Conservation (phyloP, 805 yeast genomes). For the Metschnikowia peoriensis region DNA sequence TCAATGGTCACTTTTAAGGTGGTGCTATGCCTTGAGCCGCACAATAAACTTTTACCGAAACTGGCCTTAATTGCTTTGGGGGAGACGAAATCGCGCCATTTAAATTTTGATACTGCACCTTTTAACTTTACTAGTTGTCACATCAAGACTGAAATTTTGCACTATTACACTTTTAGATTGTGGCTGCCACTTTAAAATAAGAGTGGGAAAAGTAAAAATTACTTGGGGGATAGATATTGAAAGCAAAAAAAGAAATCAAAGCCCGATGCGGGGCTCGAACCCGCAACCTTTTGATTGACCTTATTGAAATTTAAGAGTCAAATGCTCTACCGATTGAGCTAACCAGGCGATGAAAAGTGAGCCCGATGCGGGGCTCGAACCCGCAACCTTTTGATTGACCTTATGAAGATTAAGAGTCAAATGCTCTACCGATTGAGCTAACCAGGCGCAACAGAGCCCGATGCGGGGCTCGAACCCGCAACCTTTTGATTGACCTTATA, state of each 20-base stretch:
- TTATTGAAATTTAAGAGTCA: constrained; percentile 20
- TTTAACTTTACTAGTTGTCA: background rate
- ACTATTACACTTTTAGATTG: background rate
- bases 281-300: constrained; percentile 25
- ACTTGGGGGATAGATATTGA: too few species aligned
- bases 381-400: constrained; percentile 27
- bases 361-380: constrained; percentile 28
- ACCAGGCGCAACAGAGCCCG: constrained; percentile 21
- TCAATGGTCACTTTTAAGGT: background rate
- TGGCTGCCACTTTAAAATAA: too few species aligned
- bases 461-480: constrained; percentile 26
- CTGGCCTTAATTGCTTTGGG: background rate
- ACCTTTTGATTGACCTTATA: constrained; percentile 23
- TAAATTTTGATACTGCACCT: background rate
- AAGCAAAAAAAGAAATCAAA: constrained; percentile 4
- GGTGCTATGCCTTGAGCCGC: background rate
- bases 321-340: constrained; percentile 25
- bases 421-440: constrained; percentile 26
- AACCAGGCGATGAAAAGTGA: constrained; percentile 18
- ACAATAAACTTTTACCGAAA: background rate
- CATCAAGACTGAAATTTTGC: background rate
- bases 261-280: constrained; percentile 27
- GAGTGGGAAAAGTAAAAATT: too few species aligned
- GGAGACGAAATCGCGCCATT: background rate
- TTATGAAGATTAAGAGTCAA: constrained; percentile 22